A percentile compares a stretch with the other conserved stretches of the same genome.
These are phyloP conservation scores for Penicillium dipodomyicola DNA, from an alignment of 495 filamentous ascomycete genomes.

Conservation along the genomic window DNA sequence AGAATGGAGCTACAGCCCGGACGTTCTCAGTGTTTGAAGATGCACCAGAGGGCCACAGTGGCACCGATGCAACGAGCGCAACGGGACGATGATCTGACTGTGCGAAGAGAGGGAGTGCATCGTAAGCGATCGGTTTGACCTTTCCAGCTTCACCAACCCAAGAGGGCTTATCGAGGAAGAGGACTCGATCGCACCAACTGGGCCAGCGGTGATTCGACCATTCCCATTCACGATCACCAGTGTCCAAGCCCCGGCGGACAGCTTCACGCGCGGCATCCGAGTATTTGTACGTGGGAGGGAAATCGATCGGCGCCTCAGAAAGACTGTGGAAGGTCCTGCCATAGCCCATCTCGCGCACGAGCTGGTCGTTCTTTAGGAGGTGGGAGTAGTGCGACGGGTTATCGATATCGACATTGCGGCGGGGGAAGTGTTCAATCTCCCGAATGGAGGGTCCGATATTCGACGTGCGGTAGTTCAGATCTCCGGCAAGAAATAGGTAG, in stretches of 20 bases:
- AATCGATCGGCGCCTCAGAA: slow-evolving; percentile 67
- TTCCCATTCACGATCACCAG: slow-evolving; percentile 55
- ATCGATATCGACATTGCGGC: slow-evolving; percentile 49
- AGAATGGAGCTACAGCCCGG: slow-evolving; percentile 47
- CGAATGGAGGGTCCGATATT: slow-evolving; percentile 52
- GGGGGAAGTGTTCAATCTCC: slow-evolving; percentile 57
- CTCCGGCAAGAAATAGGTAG: slow-evolving; percentile 83
- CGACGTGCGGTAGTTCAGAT: slow-evolving; percentile 90
- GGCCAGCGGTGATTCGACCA: slow-evolving; percentile 84
- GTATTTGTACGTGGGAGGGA: slow-evolving; percentile 94
- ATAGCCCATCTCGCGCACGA: slow-evolving; percentile 62
- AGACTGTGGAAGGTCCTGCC: slow-evolving; percentile 72
- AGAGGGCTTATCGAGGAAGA: slow-evolving; percentile 65
- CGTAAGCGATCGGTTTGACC: slow-evolving; percentile 59
- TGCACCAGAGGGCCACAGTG: slow-evolving; percentile 37
- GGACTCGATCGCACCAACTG: slow-evolving; percentile 89
- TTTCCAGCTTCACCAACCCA: slow-evolving; percentile 38
- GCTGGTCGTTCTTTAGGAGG: slow-evolving; percentile 74
- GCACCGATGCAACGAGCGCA: slow-evolving; percentile 60
- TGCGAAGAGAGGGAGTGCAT: slow-evolving; percentile 67
- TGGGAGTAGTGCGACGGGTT: slow-evolving; percentile 54
- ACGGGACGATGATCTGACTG: slow-evolving; percentile 87
- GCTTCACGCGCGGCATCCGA: slow-evolving; percentile 44
- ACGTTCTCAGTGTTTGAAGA: slow-evolving; percentile 18
- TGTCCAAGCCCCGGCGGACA: slow-evolving; percentile 22